Evolutionary conservation across 345 rosid species (phyloP).

Genomic region (Cardamine resedifolia): DNA sequence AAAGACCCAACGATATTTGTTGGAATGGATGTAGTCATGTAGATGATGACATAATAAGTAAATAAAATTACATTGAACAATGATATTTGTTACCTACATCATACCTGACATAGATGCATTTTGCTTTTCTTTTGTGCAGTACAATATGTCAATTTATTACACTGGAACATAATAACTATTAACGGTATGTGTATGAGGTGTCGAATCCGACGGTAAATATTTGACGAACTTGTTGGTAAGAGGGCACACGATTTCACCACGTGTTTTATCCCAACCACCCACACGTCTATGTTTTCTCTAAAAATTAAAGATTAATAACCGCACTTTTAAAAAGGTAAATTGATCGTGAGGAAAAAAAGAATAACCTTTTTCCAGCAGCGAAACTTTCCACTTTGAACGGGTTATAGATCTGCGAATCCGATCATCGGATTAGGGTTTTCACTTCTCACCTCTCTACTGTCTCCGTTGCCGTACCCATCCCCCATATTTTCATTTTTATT

Average conservation of each 20-base stretch:
- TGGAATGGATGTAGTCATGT: not conserved
- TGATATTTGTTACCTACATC: too few relatives aligned
- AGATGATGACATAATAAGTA: not conserved
- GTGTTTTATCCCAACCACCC: not conserved
- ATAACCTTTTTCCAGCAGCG: constrained; percentile 15
- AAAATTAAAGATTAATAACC: not conserved
- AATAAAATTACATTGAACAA: not conserved
- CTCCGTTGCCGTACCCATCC: not conserved
- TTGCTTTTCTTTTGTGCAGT: not conserved
- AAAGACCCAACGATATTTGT: not conserved
- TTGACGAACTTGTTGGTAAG: not conserved
- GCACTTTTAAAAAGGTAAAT: not conserved
- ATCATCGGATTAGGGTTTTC: constrained; percentile 30
- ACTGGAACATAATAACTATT: not conserved
- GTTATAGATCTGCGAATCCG: constrained; percentile 32
- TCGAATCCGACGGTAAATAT: constrained; percentile 3
- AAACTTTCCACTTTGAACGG: constrained; percentile 20
- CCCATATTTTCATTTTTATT: not conserved
- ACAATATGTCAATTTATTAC: too few relatives aligned
- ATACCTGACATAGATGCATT: not conserved
- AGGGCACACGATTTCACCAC: not conserved
- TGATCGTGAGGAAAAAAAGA: constrained; percentile 1
- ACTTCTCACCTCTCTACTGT: constrained; percentile 2
- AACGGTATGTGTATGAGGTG: constrained; percentile 1
- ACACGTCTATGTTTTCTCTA: not conserved